Evolutionary conservation across 129 eudicot species (phyloP).

Genomic region (Helianthus tuberosus): DNA sequence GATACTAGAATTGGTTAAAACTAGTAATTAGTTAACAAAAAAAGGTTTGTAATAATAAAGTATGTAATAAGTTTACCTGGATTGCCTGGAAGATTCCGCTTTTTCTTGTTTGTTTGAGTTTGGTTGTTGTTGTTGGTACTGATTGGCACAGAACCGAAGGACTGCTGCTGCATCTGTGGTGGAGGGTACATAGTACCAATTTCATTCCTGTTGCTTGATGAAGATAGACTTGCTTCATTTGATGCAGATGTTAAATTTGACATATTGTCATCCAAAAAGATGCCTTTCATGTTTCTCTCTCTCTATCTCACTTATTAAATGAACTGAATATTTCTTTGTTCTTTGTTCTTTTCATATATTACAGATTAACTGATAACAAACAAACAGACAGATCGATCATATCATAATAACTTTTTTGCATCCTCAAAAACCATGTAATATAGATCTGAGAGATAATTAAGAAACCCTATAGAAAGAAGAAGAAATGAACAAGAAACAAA

Average conservation of each 20-base stretch:
- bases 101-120: slow-evolving; percentile 58
- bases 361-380: slow-evolving; percentile 30
- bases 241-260: slow-evolving; percentile 82
- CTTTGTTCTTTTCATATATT: slow-evolving; percentile 15
- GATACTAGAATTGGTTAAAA: not conserved
- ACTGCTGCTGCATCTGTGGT: slow-evolving; percentile 40
- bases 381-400: not conserved
- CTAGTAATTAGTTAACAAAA: not conserved
- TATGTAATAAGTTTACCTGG: slow-evolving; percentile 44
- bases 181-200: slow-evolving; percentile 57
- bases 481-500: slow-evolving; percentile 28
- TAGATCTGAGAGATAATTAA: slow-evolving; percentile 34
- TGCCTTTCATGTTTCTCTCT: slow-evolving; percentile 47
- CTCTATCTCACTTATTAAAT: slow-evolving; percentile 13
- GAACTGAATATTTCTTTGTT: slow-evolving; percentile 22
- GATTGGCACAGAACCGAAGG: slow-evolving; percentile 46
- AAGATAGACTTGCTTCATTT: slow-evolving; percentile 66
- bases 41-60: not conserved
- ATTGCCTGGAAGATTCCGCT: slow-evolving; percentile 73
- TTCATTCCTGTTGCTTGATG: slow-evolving; percentile 63
- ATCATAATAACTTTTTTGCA: slow-evolving; percentile 22
- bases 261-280: slow-evolving; percentile 55
- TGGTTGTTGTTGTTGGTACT: slow-evolving; percentile 33
- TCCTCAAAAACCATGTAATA: slow-evolving; percentile 17
- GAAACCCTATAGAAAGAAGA: slow-evolving; percentile 41